phyloP scores from a whole-genome alignment of 2,329 filamentous ascomycete genomes.

The Cryphonectria nitschkei region DNA sequence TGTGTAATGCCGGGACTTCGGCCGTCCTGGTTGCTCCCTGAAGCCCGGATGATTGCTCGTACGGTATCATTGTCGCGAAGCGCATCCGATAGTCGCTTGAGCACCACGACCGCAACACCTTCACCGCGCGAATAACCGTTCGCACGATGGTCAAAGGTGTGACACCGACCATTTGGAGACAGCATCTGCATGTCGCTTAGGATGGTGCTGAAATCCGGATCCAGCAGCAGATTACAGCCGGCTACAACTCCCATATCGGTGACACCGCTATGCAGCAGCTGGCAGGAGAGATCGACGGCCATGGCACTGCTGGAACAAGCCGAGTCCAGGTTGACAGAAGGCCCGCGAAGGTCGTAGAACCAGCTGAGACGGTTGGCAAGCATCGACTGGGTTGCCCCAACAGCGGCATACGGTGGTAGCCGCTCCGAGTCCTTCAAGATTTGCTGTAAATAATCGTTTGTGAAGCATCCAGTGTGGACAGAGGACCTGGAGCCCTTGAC shows the following conservation, averaged over 20 bases:
- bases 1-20: constrained; percentile 43
- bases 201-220: constrained; percentile 28
- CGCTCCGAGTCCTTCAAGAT: constrained; percentile 41
- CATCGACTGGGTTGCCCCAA: constrained; percentile 31
- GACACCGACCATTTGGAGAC: constrained; percentile 3
- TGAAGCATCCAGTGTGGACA: constrained; percentile 44
- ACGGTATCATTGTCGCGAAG: constrained; percentile 44
- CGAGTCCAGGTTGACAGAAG: constrained; percentile 43
- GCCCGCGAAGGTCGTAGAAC: constrained; percentile 43
- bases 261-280: constrained; percentile 14
- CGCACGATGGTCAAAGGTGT: constrained; percentile 38
- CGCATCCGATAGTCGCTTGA: constrained; percentile 47
- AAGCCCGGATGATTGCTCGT: constrained; percentile 38
- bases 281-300: constrained; percentile 17
- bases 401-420: constrained; percentile 30
- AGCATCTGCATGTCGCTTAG: constrained; percentile 29
- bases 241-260: constrained; percentile 12
- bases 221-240: constrained; percentile 28
- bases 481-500: constrained; percentile 38
- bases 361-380: constrained; percentile 44
- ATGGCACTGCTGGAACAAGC: constrained; percentile 39
- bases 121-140: constrained; percentile 40
- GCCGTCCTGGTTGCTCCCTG: constrained; percentile 44
- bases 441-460: constrained; percentile 40
- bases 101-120: constrained; percentile 39